These are phyloP conservation scores for Isoetes taiwanensis DNA, from an alignment of 75 land plant genomes.

Conservation along the genomic window DNA sequence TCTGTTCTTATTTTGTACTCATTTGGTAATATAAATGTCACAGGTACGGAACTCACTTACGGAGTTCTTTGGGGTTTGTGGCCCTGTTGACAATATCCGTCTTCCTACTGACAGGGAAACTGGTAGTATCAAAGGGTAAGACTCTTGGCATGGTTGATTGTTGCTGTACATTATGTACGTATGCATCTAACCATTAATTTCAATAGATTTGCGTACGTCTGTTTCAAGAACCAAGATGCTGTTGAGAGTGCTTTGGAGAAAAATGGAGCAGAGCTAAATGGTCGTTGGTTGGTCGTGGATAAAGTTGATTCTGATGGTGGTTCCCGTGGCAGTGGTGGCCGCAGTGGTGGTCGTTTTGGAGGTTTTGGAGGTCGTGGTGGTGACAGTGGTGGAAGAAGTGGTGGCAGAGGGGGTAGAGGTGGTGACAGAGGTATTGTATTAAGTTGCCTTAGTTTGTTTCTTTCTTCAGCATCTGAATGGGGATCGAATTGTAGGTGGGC, in stretches of 20 bases:
- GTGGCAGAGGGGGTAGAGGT: neutral
- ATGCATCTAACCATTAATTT: no score
- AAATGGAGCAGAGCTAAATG: constrained; percentile 19
- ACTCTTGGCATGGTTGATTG: no score
- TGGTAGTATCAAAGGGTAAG: constrained; percentile 64
- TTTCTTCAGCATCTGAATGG: no score
- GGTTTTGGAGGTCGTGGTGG: no score
- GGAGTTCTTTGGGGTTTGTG: constrained; percentile 64
- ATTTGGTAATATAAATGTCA: no score
- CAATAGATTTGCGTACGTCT: constrained; percentile 25
- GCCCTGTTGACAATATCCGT: constrained; percentile 40
- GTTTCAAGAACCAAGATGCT: constrained; percentile 12
- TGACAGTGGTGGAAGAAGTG: no score
- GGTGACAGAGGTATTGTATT: no score
- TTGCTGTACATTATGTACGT: no score
- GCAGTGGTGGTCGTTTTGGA: no score
- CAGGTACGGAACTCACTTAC: constrained; percentile 45
- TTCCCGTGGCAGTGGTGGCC: no score
- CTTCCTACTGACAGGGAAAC: constrained; percentile 68
- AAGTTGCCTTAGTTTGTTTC: no score
- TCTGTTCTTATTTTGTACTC: neutral
- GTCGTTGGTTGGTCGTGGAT: constrained; percentile 14
- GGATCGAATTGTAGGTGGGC: no score
- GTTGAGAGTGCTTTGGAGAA: constrained; percentile 13
- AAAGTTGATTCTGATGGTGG: constrained; percentile 19